A percentile compares a stretch with the other conserved stretches of the same genome.
Conservation (phyloP, 768 basidiomycete species). For the Peribolospora kevripleyi region DNA sequence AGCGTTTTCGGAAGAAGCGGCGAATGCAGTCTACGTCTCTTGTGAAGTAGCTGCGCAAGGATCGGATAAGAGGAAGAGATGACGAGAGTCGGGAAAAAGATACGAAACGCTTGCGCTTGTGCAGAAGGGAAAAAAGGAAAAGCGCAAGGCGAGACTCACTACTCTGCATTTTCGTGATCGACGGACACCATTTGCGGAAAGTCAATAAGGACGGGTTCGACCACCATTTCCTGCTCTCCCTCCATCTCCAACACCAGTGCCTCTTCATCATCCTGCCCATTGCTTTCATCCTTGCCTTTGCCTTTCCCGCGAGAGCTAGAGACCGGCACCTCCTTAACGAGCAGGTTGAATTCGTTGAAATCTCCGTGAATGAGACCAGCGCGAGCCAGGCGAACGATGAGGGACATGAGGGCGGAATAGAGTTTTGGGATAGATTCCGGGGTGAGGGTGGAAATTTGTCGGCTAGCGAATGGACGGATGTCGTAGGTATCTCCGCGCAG, state of each 20-base stretch:
- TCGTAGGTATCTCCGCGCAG: neutral
- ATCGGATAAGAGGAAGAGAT: neutral
- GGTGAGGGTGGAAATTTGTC: conserved; percentile 63
- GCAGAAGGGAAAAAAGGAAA: neutral
- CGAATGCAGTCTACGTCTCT: conserved; percentile 93
- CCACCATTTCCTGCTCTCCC: conserved; percentile 7
- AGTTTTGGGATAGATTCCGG: conserved; percentile 36
- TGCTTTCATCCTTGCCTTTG: conserved; percentile 5
- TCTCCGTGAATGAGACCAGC: conserved; percentile 96
- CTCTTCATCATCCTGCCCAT: conserved; percentile 10
- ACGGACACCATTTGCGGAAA: conserved; percentile 99
- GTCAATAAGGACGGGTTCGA: conserved; percentile 74
- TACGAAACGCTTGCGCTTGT: neutral
- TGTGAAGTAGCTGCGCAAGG: conserved; percentile 65
- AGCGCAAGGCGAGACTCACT: conserved; percentile 27
- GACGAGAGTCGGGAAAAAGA: neutral
- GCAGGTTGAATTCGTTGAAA: conserved; percentile 97
- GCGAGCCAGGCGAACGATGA: conserved; percentile 80
- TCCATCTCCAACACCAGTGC: conserved; percentile 5
- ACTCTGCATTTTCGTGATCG: conserved; percentile 88
- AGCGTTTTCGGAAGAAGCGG: conserved; percentile 69
- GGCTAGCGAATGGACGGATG: conserved; percentile 32
- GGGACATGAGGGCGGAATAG: conserved; percentile 77
- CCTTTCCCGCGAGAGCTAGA: conserved; percentile 17
- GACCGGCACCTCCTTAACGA: conserved; percentile 42